These are phyloP conservation scores for Pichia sp. DNA, from an alignment of 1,139 yeast species.

Conservation along the genomic window DNA sequence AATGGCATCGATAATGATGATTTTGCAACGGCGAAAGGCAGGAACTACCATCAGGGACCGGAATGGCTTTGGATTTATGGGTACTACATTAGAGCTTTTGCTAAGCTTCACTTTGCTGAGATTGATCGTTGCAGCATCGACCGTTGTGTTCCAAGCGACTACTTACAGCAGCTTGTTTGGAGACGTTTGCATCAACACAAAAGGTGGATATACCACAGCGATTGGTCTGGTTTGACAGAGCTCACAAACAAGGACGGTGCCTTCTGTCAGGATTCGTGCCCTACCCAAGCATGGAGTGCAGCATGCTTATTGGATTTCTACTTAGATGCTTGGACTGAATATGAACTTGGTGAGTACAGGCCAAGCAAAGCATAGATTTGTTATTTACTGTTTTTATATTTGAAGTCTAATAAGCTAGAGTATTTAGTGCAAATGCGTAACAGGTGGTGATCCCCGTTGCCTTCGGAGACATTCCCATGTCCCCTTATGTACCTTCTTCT, in stretches of 20 bases:
- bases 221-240: conserved; percentile 94
- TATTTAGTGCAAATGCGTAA: too few relatives aligned
- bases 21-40: conserved; percentile 89
- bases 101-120: conserved; percentile 41
- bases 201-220: conserved; percentile 61
- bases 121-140: conserved; percentile 21
- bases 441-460: too few relatives aligned
- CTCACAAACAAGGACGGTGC: conserved; percentile 84
- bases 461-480: too few relatives aligned
- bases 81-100: conserved; percentile 73
- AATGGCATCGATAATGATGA: conserved; percentile 77
- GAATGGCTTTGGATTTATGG: conserved; percentile 97
- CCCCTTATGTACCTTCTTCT: too few relatives aligned
- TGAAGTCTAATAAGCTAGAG: too few relatives aligned
- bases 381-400: too few relatives aligned
- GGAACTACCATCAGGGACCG: conserved; percentile 98
- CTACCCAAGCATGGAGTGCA: conserved; percentile 96
- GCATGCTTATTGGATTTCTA: conserved; percentile 79
- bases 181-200: conserved; percentile 57
- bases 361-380: too few relatives aligned
- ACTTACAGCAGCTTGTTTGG: conserved; percentile 35
- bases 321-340: conserved; percentile 36
- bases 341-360: too few relatives aligned
- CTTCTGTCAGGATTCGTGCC: conserved; percentile 77
- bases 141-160: conserved; percentile 33